Conservation (phyloP, 805 yeast species). For the Metschnikowia kofuensis region DNA sequence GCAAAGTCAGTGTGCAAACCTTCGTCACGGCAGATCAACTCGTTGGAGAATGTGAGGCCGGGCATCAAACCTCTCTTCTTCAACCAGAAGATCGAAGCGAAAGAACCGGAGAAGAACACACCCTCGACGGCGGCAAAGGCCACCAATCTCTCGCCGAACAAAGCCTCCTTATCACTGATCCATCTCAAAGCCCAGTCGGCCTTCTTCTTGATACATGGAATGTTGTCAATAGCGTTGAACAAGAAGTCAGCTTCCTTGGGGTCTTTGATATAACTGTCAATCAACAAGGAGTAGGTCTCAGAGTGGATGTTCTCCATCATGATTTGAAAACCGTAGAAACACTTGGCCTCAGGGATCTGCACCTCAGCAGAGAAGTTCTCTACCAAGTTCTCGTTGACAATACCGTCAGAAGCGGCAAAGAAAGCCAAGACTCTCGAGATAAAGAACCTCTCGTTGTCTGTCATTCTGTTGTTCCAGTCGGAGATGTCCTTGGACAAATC, state of each 20-base stretch:
- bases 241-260: constrained; percentile 87
- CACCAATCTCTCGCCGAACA: constrained; percentile 92
- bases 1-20: constrained; percentile 99
- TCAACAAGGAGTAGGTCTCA: constrained; percentile 92
- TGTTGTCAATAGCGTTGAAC: constrained; percentile 93
- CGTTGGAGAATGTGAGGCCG: constrained; percentile 96
- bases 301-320: constrained; percentile 99
- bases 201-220: constrained; percentile 94
- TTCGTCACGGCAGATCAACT: constrained; percentile 96
- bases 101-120: constrained; percentile 96
- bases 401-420: constrained; percentile 98
- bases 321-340: constrained; percentile 98
- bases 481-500: constrained; percentile 87
- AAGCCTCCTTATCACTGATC: constrained; percentile 84
- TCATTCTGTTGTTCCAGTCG: constrained; percentile 85
- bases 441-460: constrained; percentile 88
- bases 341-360: constrained; percentile 95
- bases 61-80: constrained; percentile 99
- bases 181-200: constrained; percentile 99
- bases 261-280: constrained; percentile 94
- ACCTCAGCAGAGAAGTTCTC: constrained; percentile 98
- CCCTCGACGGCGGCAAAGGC: constrained; percentile 99
- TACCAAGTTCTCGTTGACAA: constrained; percentile 94
- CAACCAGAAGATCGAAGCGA: constrained; percentile 98
- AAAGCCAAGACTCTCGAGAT: constrained; percentile 92